A percentile compares a stretch with the other conserved stretches of the same genome.
These are phyloP conservation scores for Pseudonitzschia multiseries DNA, from an alignment of 108 stramenopile genomes.

Conservation along the genomic window DNA sequence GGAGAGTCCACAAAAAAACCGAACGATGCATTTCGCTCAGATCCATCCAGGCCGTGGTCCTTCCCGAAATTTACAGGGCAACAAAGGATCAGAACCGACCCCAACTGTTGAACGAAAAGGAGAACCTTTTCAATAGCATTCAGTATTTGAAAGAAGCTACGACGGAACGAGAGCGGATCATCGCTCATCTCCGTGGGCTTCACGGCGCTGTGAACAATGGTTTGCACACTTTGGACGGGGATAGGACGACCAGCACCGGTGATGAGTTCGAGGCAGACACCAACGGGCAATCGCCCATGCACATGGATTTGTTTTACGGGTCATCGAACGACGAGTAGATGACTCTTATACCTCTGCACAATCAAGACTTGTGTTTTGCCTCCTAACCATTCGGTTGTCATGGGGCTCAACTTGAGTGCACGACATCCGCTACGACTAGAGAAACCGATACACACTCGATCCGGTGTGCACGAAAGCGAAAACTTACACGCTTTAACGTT, in stretches of 20 bases:
- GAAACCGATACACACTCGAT: no score
- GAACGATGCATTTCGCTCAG: constrained; percentile 17
- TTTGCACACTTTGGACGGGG: neutral
- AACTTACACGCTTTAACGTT: no score
- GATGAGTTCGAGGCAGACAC: neutral
- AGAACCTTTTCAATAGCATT: neutral
- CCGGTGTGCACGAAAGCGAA: no score
- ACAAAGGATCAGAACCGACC: neutral
- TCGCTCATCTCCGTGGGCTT: constrained; percentile 2
- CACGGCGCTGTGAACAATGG: neutral
- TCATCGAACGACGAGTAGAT: neutral
- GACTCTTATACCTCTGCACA: neutral
- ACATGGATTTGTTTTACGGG: constrained; percentile 5
- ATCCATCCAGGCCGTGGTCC: constrained; percentile 22
- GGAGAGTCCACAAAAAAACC: constrained; percentile 1
- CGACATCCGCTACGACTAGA: no score
- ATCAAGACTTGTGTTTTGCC: neutral
- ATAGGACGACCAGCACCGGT: neutral
- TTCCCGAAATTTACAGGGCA: constrained; percentile 12
- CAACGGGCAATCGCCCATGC: neutral
- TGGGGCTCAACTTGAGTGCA: no score
- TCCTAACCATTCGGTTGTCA: no score
- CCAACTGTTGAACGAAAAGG: neutral
- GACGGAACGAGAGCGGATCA: neutral
- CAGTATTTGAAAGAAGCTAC: neutral